Evolutionary conservation across 148 eudicot genomes (phyloP), one percentile per base, ranked within the genome.

Genomic region (Linanthus parryae): DNA sequence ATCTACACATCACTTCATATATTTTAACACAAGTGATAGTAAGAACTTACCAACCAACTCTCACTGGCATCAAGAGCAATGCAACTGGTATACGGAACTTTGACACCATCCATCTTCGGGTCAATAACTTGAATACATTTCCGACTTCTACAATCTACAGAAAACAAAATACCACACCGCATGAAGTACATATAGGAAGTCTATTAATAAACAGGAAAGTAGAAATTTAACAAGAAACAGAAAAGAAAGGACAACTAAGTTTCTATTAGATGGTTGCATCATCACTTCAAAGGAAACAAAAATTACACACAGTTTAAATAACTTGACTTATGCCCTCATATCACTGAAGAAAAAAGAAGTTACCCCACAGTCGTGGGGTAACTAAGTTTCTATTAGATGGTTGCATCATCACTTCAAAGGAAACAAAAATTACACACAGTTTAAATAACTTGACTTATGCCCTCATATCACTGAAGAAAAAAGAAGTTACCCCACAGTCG

Each of bases 401-500:
- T 31, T 15, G 22, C 40, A 21, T 20, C n/a, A 57, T 43, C 28
- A 55, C 20, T 10, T 13, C 20, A 16, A 28, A n/a, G 20, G 21
- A 56, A 44, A 17, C 8, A 17, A 13, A 56, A 21, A 25, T 30
- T 37, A 48, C 42, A 56, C 39, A 57, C 21, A 15, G 16, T 30
- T 10, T 4, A 8, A 13, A 44, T 18, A 24, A 42, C 37, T 12
- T 29, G n/a, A 20, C 37, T 41, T 42, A 12, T 0, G 39, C 38
- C 17, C 20, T 28, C 19, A 4, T 17, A 29, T 40, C 33, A 25
- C n/a, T n/a, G n/a, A n/a, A n/a, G n/a, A n/a, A n/a, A n/a, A n/a
- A n/a, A n/a, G n/a, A n/a, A n/a, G n/a, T 40, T 83, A 91, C 98
- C 98, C 98, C 98, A 92, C 57, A 92, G 65, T 54, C 96, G 69